Conservation (phyloP, 2,329 filamentous ascomycete genomes). For the Ophiostoma sp. region DNA sequence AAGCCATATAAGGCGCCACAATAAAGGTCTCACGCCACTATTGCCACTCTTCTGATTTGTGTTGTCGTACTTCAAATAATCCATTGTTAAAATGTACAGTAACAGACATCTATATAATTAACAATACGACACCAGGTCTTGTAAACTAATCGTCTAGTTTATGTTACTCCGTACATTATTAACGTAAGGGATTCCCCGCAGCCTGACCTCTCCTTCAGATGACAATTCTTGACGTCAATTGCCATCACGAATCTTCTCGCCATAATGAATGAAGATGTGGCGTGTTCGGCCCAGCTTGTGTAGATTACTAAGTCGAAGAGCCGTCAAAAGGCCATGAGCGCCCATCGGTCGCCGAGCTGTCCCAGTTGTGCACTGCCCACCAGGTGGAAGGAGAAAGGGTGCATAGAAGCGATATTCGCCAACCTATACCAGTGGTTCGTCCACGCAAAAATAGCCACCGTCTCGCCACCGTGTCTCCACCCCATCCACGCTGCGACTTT, state of each 20-base stretch:
- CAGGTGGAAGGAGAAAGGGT: not conserved
- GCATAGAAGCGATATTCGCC: not conserved
- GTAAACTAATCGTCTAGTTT: too few relatives aligned
- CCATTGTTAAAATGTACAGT: too few relatives aligned
- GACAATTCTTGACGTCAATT: not conserved
- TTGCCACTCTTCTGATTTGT: too few relatives aligned
- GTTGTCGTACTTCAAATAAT: too few relatives aligned
- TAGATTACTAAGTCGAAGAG: not conserved
- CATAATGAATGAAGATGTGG: not conserved
- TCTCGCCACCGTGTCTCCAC: not conserved
- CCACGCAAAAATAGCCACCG: not conserved
- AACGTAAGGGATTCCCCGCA: not conserved
- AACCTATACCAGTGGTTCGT: not conserved
- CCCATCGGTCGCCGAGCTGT: not conserved
- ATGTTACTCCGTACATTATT: not conserved
- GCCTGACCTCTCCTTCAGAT: not conserved
- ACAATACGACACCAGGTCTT: too few relatives aligned
- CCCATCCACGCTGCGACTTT: not conserved
- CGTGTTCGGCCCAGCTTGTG: not conserved
- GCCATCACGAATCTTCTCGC: not conserved
- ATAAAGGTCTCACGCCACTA: too few relatives aligned
- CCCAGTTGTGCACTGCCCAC: not conserved
- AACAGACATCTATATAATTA: too few relatives aligned
- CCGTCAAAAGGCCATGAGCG: not conserved
- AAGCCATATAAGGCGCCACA: too few relatives aligned